phyloP scores from a whole-genome alignment of 2,329 filamentous ascomycete genomes.

The Aspergillus oerlinghausenensis region DNA sequence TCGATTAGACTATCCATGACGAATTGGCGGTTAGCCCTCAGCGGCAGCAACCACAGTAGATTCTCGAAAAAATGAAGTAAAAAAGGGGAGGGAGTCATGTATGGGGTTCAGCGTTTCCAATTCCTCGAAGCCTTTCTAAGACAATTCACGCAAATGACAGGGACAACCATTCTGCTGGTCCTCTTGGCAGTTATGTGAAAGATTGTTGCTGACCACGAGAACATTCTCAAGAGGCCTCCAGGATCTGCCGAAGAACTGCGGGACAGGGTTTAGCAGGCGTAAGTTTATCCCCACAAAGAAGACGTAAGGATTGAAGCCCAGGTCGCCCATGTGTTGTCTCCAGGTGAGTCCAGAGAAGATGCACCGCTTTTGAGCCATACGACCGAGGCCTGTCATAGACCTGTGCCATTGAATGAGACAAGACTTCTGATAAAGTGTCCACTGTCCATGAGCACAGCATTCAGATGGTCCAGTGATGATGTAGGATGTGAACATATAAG shows the following conservation, averaged over 20 bases:
- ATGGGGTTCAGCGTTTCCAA: neutral
- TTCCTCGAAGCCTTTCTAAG: neutral
- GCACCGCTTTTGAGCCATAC: neutral
- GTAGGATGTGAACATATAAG: neutral
- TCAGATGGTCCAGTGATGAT: neutral
- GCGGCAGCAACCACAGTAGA: neutral
- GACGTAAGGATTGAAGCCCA: neutral
- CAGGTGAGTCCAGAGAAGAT: neutral
- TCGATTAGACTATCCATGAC: neutral
- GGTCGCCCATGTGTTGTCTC: neutral
- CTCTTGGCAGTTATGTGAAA: neutral
- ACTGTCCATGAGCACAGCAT: neutral
- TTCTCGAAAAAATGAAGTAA: constrained; percentile 2
- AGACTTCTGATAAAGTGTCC: neutral
- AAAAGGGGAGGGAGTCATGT: neutral
- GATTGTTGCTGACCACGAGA: neutral
- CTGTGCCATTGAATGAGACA: neutral
- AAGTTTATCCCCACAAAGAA: neutral
- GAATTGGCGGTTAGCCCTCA: neutral
- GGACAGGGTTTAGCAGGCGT: neutral
- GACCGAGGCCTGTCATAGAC: neutral
- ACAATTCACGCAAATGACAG: neutral
- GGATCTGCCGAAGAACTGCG: neutral
- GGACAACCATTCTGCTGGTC: neutral
- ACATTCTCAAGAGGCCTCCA: neutral